Percentiles rank a stretch among this genome's conserved stretches.
These are phyloP conservation scores for Pseudogymnoascus pannorum DNA, from an alignment of 2,329 filamentous ascomycete species.

Conservation along the genomic window DNA sequence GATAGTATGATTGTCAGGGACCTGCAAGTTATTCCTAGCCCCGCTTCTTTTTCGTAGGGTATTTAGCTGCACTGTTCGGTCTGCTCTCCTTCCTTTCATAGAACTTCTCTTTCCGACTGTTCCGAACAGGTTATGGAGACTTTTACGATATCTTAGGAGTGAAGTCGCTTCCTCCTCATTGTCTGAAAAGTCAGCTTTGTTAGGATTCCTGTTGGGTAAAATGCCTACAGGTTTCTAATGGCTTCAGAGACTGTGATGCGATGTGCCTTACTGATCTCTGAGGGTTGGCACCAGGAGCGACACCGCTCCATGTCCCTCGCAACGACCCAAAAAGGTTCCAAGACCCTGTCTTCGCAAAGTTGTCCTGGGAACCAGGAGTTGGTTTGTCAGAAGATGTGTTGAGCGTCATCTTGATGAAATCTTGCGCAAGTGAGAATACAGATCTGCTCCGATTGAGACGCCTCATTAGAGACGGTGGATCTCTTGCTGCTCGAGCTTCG, in stretches of 20 bases:
- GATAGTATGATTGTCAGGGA: neutral
- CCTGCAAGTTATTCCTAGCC: neutral
- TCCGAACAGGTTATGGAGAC: conserved; percentile 21
- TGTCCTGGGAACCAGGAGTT: neutral
- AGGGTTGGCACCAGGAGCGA: neutral
- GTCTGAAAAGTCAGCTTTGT: neutral
- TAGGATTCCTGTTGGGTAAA: neutral
- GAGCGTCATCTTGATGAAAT: conserved; percentile 8
- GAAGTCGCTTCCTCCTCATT: neutral
- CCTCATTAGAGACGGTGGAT: neutral
- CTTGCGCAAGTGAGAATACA: conserved; percentile 9
- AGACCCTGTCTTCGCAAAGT: neutral
- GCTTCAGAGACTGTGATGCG: neutral
- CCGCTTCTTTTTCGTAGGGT: neutral
- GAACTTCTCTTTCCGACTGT: conserved; percentile 17
- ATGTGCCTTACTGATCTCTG: neutral
- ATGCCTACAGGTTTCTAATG: neutral
- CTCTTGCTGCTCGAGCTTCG: neutral
- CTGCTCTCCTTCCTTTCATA: conserved; percentile 13
- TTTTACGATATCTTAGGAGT: conserved; percentile 17
- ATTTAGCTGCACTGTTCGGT: conserved; percentile 11
- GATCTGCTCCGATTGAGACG: conserved; percentile 4
- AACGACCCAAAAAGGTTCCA: conserved; percentile 3
- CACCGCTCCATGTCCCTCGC: neutral
- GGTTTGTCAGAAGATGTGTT: neutral